Evolutionary conservation across 176 grass and related monocot genomes (phyloP).

Genomic region (Oryza meridionalis): DNA sequence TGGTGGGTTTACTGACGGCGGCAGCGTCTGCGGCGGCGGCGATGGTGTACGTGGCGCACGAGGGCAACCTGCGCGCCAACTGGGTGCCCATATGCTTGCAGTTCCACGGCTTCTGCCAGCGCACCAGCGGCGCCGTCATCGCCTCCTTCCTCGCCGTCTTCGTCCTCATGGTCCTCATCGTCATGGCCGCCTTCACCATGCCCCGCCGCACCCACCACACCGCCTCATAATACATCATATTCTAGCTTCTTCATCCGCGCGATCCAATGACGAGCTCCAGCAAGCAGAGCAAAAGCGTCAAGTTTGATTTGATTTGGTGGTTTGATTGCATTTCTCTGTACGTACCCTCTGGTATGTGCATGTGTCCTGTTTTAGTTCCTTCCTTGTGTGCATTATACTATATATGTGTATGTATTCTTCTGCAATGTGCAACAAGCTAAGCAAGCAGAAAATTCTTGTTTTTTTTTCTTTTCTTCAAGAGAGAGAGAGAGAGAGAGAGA

Average conservation of each 20-base stretch:
- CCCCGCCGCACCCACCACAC: conserved; percentile 27
- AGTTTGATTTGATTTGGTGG: too few relatives aligned
- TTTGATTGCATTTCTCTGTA: too few relatives aligned
- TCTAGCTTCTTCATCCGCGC: too few relatives aligned
- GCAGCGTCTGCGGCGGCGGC: conserved; percentile 59
- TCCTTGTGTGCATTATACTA: too few relatives aligned
- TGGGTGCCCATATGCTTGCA: conserved; percentile 89
- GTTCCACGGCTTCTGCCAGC: conserved; percentile 85
- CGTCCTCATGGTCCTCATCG: conserved; percentile 65
- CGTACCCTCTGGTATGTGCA: too few relatives aligned
- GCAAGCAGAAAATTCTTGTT: neutral
- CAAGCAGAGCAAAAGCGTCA: too few relatives aligned
- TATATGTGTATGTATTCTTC: neutral
- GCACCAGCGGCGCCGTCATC: conserved; percentile 81
- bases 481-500: neutral
- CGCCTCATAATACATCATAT: neutral
- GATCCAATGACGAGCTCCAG: neutral
- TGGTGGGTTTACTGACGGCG: conserved; percentile 51
- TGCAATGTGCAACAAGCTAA: neutral
- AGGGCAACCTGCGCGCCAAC: conserved; percentile 63
- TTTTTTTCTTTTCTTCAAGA: neutral
- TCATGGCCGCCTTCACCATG: conserved; percentile 59
- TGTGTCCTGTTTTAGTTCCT: too few relatives aligned
- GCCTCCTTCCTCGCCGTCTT: conserved; percentile 78
- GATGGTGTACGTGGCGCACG: conserved; percentile 82